Base-by-base conservation (phyloP, 495 filamentous ascomycete species). In the Aspergillus avenaceus region DNA sequence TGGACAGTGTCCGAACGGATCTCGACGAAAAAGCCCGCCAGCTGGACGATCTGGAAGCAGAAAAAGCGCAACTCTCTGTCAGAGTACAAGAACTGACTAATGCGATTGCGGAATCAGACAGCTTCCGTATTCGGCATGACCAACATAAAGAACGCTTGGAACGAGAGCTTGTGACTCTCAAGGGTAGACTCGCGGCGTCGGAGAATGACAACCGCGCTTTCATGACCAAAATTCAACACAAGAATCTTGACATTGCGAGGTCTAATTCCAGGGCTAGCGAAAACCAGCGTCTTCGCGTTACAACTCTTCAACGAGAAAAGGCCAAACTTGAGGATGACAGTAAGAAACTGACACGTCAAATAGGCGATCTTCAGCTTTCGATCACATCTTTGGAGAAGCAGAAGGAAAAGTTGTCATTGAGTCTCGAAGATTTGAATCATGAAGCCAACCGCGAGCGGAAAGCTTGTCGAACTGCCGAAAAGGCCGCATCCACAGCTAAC, bases 131-230 rank as follows among this genome's bases (percentile, higher is more conserved):
- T 32, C 85, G 86, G 52, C 86, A 95, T 59, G 93, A 98, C 64
- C 85, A 95, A 57, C 85, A 92, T 37, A 96, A 97, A 61, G 90
- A 97, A 61, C 85, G 95, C 6, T 73, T 96, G 5, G 92, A 97
- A 62, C 79, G 89, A 34, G 93, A 98, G 62, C 77, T 96, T n/a
- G 86, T 90, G 27, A 96, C 91, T 1, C 80, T 96, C 31, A 95
- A 92, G 60, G 91, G 92, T 49, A 84, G 93, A 24, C 77, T 98
- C 42, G 81, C 85, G 11, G 93, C 93, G 24, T 97, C 93, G 0
- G 93, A 98, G 60, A 97, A 97, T 60, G 93, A 97, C 69, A 97
- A 97, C 59, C 85, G 89, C n/a, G 84, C 91, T 28, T 74, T 98
- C 0, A 77, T 97, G 41, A 98, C 96, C 63, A 97, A 97, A 67